Evolutionary conservation across 2,329 filamentous ascomycete genomes (phyloP).

Genomic region (Arthroderma sp.): DNA sequence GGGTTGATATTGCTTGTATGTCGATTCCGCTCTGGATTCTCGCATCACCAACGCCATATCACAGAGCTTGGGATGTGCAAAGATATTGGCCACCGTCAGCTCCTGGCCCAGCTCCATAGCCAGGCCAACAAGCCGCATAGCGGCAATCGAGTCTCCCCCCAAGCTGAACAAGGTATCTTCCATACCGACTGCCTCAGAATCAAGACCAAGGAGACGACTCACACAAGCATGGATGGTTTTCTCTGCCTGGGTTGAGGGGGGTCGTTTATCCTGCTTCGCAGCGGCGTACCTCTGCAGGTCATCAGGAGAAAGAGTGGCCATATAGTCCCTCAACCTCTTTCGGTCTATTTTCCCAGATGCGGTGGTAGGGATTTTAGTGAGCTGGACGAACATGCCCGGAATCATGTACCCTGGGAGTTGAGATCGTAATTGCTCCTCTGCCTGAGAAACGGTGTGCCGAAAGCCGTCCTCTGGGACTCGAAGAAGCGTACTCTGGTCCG

Average conservation of each 20-base stretch:
- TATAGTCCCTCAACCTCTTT: slow-evolving; percentile 13
- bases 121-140: slow-evolving; percentile 10
- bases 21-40: no score
- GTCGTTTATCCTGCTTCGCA: not conserved
- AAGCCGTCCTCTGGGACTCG: no score
- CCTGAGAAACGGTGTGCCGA: no score
- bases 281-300: no score
- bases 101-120: no score
- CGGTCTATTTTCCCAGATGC: slow-evolving; percentile 20
- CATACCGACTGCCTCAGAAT: slow-evolving; percentile 20
- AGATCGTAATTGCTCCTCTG: slow-evolving; percentile 11
- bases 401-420: slow-evolving; percentile 20
- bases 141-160: slow-evolving; percentile 9
- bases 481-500: no score
- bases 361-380: slow-evolving; percentile 16
- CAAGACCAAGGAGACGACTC: slow-evolving; percentile 28
- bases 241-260: no score
- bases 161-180: slow-evolving; percentile 7
- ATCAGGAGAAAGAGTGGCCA: no score
- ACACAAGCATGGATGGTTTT: not conserved
- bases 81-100: no score
- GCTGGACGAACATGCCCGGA: slow-evolving; percentile 15
- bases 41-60: no score
- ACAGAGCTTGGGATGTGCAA: no score
- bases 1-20: no score